A percentile compares a stretch with the other conserved stretches of the same genome.
Evolutionary conservation across 1,284 basidiomycete genomes (phyloP).

Genomic region (Pisolithus thermaeus): DNA sequence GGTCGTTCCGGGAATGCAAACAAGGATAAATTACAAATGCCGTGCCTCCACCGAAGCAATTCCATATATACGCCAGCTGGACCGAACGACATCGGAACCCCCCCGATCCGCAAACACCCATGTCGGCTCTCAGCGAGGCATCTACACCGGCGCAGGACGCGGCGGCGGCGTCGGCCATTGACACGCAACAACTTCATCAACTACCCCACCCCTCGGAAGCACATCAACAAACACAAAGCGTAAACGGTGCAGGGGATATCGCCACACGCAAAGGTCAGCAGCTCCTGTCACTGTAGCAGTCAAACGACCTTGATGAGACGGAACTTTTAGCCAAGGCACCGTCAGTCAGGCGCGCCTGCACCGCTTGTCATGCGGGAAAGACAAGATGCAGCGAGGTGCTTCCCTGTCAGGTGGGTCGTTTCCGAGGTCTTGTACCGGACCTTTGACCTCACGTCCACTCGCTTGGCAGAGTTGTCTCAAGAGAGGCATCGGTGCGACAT

Average conservation of each 20-base stretch:
- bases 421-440: slow-evolving; percentile 5
- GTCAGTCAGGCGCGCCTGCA: slow-evolving; percentile 69
- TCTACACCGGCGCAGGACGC: slow-evolving; percentile 56
- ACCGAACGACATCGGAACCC: slow-evolving; percentile 31
- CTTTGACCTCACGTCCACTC: slow-evolving; percentile 8
- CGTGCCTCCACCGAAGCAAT: slow-evolving; percentile 18
- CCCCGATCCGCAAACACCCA: slow-evolving; percentile 40
- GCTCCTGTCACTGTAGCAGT: slow-evolving; percentile 20
- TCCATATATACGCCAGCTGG: slow-evolving; percentile 27
- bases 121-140: slow-evolving; percentile 67
- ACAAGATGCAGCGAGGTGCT: slow-evolving; percentile 73
- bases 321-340: slow-evolving; percentile 58
- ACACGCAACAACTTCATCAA: slow-evolving; percentile 57
- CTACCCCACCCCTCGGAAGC: slow-evolving; percentile 33
- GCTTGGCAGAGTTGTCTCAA: slow-evolving; percentile 66
- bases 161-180: slow-evolving; percentile 46
- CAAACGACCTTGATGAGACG: slow-evolving; percentile 6
- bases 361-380: slow-evolving; percentile 75
- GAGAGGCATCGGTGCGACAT: slow-evolving; percentile 59
- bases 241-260: slow-evolving; percentile 24
- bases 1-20: slow-evolving; percentile 17
- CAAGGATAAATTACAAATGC: slow-evolving; percentile 21
- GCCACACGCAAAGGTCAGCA: slow-evolving; percentile 27
- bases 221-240: slow-evolving; percentile 32
- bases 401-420: slow-evolving; percentile 61